Evolutionary conservation across 805 yeast genomes (phyloP).

Genomic region (Wickerhamia fluorescens): DNA sequence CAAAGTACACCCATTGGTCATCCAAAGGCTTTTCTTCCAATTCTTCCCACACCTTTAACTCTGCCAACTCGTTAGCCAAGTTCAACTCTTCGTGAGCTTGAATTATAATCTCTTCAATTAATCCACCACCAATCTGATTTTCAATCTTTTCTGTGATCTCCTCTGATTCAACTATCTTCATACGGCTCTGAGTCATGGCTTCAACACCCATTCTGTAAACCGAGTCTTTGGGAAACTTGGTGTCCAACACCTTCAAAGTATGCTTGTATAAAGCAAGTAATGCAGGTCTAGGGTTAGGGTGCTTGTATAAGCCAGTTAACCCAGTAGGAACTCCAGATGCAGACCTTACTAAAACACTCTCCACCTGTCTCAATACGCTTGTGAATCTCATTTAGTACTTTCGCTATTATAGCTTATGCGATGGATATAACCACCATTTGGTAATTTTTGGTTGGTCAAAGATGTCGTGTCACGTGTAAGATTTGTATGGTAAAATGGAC

Average conservation of each 20-base stretch:
- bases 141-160: slow-evolving; percentile 64
- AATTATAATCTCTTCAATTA: slow-evolving; percentile 73
- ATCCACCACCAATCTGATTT: slow-evolving; percentile 69
- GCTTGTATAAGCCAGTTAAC: slow-evolving; percentile 67
- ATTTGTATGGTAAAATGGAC: too few relatives aligned
- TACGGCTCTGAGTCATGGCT: slow-evolving; percentile 62
- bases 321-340: slow-evolving; percentile 73
- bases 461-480: too few relatives aligned
- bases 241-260: slow-evolving; percentile 52
- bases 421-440: too few relatives aligned
- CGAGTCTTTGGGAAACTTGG: slow-evolving; percentile 63
- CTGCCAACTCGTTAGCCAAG: slow-evolving; percentile 60
- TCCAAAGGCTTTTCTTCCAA: slow-evolving; percentile 71
- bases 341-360: slow-evolving; percentile 51
- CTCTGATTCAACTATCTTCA: slow-evolving; percentile 54
- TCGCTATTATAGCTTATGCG: too few relatives aligned
- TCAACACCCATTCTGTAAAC: slow-evolving; percentile 72
- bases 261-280: slow-evolving; percentile 62
- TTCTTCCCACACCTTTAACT: slow-evolving; percentile 71
- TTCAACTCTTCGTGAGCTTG: slow-evolving; percentile 79
- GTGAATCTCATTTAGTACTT: slow-evolving; percentile 38
- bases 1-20: slow-evolving; percentile 82
- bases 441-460: too few relatives aligned
- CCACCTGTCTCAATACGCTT: slow-evolving; percentile 35
- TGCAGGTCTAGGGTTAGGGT: slow-evolving; percentile 81